Conservation (phyloP, 2,329 filamentous ascomycete species). For the Nigrospora sphaerica region DNA sequence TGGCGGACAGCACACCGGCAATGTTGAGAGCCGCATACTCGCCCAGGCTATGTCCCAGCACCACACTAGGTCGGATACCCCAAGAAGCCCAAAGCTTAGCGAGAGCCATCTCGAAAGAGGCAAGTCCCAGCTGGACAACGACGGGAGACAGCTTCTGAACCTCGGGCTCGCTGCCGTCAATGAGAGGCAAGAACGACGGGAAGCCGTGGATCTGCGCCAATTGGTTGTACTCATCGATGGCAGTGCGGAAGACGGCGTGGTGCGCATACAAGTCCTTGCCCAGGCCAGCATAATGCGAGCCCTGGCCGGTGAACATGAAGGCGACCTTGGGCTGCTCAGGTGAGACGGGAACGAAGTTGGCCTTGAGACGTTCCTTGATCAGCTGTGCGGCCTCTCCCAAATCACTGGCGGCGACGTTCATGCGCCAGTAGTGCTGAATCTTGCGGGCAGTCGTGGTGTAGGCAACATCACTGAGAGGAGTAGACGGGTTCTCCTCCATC, state of each 20-base stretch:
- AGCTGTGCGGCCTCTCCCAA: constrained; percentile 33
- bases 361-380: constrained; percentile 33
- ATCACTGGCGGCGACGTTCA: constrained; percentile 37
- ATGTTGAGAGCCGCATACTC: constrained; percentile 68
- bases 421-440: constrained; percentile 52
- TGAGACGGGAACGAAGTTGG: constrained; percentile 34
- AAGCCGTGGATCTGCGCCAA: constrained; percentile 43
- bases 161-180: constrained; percentile 36
- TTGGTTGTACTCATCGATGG: constrained; percentile 50
- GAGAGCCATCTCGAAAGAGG: constrained; percentile 50
- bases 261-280: constrained; percentile 43
- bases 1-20: constrained; percentile 63
- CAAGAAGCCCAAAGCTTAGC: constrained; percentile 48
- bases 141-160: constrained; percentile 40
- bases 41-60: constrained; percentile 59
- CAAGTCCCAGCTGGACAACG: constrained; percentile 46
- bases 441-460: constrained; percentile 64
- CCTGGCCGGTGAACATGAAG: constrained; percentile 51
- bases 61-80: constrained; percentile 46
- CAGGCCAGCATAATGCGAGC: constrained; percentile 44
- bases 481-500: constrained; percentile 43
- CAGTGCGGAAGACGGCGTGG: constrained; percentile 38
- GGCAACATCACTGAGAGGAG: constrained; percentile 49
- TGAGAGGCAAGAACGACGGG: constrained; percentile 48
- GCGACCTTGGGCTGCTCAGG: constrained; percentile 38